phyloP scores from a whole-genome alignment of 192 early-diverging fungal genomes.

The Coemansia interrupta region DNA sequence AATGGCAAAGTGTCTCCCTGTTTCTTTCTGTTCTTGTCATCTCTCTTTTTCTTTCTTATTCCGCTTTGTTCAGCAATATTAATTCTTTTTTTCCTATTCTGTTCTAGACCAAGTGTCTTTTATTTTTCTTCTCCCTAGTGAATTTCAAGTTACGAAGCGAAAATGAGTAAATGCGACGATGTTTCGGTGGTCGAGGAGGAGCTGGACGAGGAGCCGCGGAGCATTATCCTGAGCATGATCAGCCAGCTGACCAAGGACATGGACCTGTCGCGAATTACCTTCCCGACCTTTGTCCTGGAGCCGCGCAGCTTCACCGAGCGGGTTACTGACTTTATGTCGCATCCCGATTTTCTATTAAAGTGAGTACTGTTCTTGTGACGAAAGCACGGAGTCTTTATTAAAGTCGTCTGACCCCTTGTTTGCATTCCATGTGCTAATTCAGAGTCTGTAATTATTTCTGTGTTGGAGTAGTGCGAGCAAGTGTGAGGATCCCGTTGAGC shows the following conservation, averaged over 20 bases:
- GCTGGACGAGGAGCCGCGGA: conserved; percentile 74
- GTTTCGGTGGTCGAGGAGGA: conserved; percentile 63
- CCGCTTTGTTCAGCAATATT: too few species aligned
- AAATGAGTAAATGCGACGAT: conserved; percentile 40
- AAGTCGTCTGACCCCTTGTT: too few species aligned
- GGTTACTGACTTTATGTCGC: conserved; percentile 94
- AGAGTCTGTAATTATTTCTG: not conserved
- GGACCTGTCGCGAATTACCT: conserved; percentile 89
- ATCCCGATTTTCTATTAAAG: conserved; percentile 77
- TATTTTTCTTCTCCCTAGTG: not conserved
- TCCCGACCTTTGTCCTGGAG: conserved; percentile 94
- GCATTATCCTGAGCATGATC: conserved; percentile 85
- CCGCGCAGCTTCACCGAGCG: conserved; percentile 90
- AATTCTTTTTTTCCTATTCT: conserved; percentile 7
- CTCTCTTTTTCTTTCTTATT: conserved; percentile 5
- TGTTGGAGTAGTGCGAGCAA: conserved; percentile 59
- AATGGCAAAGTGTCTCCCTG: not conserved
- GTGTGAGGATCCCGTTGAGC: conserved; percentile 63
- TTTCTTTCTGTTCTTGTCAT: conserved; percentile 3
- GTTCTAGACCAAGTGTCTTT: not conserved
- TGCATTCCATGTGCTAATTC: too few species aligned
- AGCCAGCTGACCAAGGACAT: conserved; percentile 81
- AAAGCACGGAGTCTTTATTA: not conserved
- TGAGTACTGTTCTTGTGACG: conserved; percentile 36
- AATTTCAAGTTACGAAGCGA: not conserved